Evolutionary conservation across 108 stramenopile species (phyloP).

Genomic region (Skeletonema potamos): DNA sequence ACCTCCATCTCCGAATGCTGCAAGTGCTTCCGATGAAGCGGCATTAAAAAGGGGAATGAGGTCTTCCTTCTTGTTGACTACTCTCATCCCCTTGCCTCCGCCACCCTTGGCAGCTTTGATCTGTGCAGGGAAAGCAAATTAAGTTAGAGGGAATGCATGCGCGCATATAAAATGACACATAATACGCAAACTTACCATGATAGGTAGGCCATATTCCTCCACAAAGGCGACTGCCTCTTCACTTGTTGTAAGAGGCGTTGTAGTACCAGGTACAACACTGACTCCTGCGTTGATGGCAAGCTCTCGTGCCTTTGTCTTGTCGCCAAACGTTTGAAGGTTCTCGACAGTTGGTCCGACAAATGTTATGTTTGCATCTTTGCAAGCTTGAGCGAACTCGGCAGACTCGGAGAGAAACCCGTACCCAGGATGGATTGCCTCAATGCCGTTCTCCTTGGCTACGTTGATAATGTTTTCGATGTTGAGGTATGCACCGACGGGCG

Average conservation of each 20-base stretch:
- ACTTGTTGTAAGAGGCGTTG: slow-evolving; percentile 30
- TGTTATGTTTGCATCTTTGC: slow-evolving; percentile 45
- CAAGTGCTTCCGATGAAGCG: slow-evolving; percentile 68
- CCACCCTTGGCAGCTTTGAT: slow-evolving; percentile 89
- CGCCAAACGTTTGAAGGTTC: slow-evolving; percentile 43
- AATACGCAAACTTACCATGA: slow-evolving; percentile 46
- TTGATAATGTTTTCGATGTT: slow-evolving; percentile 59
- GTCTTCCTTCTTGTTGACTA: slow-evolving; percentile 68
- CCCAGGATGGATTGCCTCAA: slow-evolving; percentile 66
- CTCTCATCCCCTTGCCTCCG: slow-evolving; percentile 91
- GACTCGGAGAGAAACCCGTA: slow-evolving; percentile 87
- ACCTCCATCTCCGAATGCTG: slow-evolving; percentile 81
- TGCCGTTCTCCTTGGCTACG: slow-evolving; percentile 53
- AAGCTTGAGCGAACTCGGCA: slow-evolving; percentile 58
- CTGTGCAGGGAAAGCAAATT: not conserved
- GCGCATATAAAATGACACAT: not conserved
- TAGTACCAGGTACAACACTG: slow-evolving; percentile 45
- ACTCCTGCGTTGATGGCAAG: slow-evolving; percentile 44
- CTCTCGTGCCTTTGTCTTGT: slow-evolving; percentile 47
- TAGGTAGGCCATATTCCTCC: slow-evolving; percentile 80
- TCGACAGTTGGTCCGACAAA: slow-evolving; percentile 52
- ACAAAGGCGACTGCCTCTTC: slow-evolving; percentile 59
- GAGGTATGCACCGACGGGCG: slow-evolving; percentile 76
- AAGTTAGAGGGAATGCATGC: not conserved
- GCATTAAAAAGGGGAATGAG: slow-evolving; percentile 59